Base-by-base conservation (phyloP, 345 rosid species). In the Leavenworthia alabamica region DNA sequence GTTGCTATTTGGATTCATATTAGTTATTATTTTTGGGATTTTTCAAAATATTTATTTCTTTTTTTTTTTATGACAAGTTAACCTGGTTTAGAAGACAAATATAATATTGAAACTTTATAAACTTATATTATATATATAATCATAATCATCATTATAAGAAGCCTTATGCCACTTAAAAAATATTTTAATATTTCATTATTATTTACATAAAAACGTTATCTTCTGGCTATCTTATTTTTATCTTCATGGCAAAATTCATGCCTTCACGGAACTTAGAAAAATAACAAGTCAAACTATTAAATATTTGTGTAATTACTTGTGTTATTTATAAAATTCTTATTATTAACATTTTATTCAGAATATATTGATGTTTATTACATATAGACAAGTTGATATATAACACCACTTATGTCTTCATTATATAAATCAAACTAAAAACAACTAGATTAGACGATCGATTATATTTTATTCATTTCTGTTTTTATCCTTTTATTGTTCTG, bases 221-320 rank as follows among this genome's bases (percentile, higher is more conserved):
- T n/a, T n/a, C n/a, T n/a, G n/a, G n/a, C n/a, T n/a, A n/a, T n/a
- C n/a, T n/a, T n/a, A n/a, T n/a, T n/a, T n/a, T n/a, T n/a, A 35
- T 62, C 39, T 52, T 16, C 22, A 46, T 47, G 69, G 74, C 68
- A 47, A 32, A 62, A 22, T 47, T 70, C 74, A 70, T 70, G 74
- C 69, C 64, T 62, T 27, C 69, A 62, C 14, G 35, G 50, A 37
- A 62, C 52, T 40, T 62, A 59, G 64, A 64, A 62, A 29, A 62
- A 20, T 29, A 62, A 55, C 16, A 47, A 55, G 74, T 70, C 69
- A 62, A 70, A 32, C 46, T 39, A 32, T 56, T 19, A 36, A 45
- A 36, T 60, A 60, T 51, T 17, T 41, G 13, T 35, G 36, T 43
- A 53, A 39, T 6, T 27, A 39, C 15, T 50, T 63, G 11, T 50